Conservation (phyloP, 1,284 basidiomycete species). For the Boletellus deceptivus region DNA sequence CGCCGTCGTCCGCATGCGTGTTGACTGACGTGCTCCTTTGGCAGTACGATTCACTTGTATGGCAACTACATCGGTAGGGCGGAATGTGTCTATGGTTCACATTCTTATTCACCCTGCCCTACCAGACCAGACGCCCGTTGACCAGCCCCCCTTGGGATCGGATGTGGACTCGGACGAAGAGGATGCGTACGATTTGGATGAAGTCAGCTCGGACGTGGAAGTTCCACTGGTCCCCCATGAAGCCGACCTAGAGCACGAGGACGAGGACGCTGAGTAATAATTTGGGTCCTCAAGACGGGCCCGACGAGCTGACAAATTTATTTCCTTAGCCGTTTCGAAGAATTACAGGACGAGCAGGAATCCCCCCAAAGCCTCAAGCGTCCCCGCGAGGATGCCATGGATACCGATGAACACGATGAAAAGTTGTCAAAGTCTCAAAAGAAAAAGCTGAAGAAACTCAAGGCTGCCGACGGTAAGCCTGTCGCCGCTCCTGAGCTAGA, state of each 20-base stretch:
- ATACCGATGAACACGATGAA: constrained; percentile 40
- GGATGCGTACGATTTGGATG: constrained; percentile 60
- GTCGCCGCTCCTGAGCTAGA: constrained; percentile 40
- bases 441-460: constrained; percentile 78
- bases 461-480: constrained; percentile 59
- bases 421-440: constrained; percentile 54
- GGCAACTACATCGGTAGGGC: constrained; percentile 87
- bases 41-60: constrained; percentile 78
- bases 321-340: constrained; percentile 62
- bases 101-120: not conserved
- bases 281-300: constrained; percentile 12
- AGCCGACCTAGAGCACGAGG: constrained; percentile 60
- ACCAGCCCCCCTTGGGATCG: constrained; percentile 45
- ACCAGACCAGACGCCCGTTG: constrained; percentile 48
- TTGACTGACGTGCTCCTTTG: not conserved
- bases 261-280: constrained; percentile 47
- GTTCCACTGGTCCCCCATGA: constrained; percentile 63
- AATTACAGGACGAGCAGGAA: constrained; percentile 38
- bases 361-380: constrained; percentile 51
- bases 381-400: constrained; percentile 51
- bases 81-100: not conserved
- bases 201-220: constrained; percentile 78
- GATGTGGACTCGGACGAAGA: constrained; percentile 49
- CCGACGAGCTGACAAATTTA: not conserved
- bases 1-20: not conserved